Conservation (phyloP, 495 filamentous ascomycete genomes). For the Pyronema domesticum region DNA sequence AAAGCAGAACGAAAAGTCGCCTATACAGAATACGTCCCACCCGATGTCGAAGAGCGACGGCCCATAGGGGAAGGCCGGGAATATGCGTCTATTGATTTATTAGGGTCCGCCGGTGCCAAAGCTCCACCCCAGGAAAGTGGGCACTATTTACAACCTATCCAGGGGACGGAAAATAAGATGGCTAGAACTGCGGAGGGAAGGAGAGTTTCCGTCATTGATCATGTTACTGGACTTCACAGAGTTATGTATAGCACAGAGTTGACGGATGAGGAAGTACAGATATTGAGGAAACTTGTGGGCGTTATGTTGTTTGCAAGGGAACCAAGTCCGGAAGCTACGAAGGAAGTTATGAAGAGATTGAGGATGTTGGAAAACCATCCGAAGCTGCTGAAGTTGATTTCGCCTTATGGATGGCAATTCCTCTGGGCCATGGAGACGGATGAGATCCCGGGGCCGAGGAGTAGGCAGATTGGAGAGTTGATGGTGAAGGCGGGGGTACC, state of each 20-base stretch:
- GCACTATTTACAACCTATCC: neutral
- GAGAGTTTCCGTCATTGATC: neutral
- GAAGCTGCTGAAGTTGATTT: slow-evolving; percentile 11
- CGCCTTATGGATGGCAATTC: slow-evolving; percentile 17
- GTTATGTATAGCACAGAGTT: neutral
- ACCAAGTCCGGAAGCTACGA: slow-evolving; percentile 9
- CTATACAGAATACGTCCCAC: slow-evolving; percentile 8
- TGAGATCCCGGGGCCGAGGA: slow-evolving; percentile 14
- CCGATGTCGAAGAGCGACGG: neutral
- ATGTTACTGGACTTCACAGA: neutral
- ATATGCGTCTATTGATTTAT: too few species aligned
- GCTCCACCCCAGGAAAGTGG: neutral
- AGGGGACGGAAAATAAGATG: neutral
- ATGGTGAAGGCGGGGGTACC: slow-evolving; percentile 11
- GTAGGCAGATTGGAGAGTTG: slow-evolving; percentile 14
- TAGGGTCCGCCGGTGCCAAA: too few species aligned
- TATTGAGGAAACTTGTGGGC: slow-evolving; percentile 10
- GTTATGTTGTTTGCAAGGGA: slow-evolving; percentile 4
- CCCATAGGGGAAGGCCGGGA: too few species aligned
- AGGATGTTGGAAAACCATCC: slow-evolving; percentile 8
- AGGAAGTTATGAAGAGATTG: slow-evolving; percentile 18
- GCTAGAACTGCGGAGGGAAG: neutral
- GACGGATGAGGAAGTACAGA: slow-evolving; percentile 10
- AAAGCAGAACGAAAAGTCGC: slow-evolving; percentile 6
- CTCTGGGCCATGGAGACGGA: slow-evolving; percentile 18